Conservation (phyloP, 2,329 filamentous ascomycete genomes). For the Teratosphaeria pseudoeucalypti region DNA sequence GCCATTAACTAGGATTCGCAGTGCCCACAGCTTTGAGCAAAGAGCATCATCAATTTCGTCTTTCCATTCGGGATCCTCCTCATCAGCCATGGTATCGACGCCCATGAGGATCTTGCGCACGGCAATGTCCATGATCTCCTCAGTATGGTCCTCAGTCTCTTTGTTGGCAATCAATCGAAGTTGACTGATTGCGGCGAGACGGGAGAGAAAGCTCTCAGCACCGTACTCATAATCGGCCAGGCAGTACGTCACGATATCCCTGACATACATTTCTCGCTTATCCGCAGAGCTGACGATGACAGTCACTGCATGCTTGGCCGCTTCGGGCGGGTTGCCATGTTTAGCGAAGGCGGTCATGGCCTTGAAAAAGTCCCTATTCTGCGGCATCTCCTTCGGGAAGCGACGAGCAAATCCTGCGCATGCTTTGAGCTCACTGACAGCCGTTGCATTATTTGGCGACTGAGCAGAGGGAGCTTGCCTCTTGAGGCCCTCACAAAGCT, state of each 20-base stretch:
- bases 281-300: slow-evolving; percentile 72
- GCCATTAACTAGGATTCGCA: slow-evolving; percentile 79
- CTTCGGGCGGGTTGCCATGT: slow-evolving; percentile 67
- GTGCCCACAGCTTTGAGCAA: slow-evolving; percentile 68
- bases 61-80: slow-evolving; percentile 34
- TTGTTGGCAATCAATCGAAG: slow-evolving; percentile 65
- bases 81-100: slow-evolving; percentile 44
- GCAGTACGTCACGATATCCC: slow-evolving; percentile 67
- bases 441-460: slow-evolving; percentile 56
- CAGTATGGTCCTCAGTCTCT: slow-evolving; percentile 57
- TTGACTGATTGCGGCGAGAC: slow-evolving; percentile 60
- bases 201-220: slow-evolving; percentile 62
- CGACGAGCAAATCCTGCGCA: slow-evolving; percentile 84
- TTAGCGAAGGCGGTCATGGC: slow-evolving; percentile 75
- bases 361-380: slow-evolving; percentile 69
- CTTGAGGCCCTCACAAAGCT: slow-evolving; percentile 77
- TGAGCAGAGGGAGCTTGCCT: slow-evolving; percentile 64
- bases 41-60: slow-evolving; percentile 68
- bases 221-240: slow-evolving; percentile 66
- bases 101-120: slow-evolving; percentile 64
- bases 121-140: slow-evolving; percentile 68
- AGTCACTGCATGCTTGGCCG: slow-evolving; percentile 87
- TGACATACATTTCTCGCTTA: slow-evolving; percentile 73
- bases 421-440: slow-evolving; percentile 87
- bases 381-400: slow-evolving; percentile 72